Evolutionary conservation across 2,329 filamentous ascomycete genomes (phyloP).

Genomic region (Atkinsonella texensis): DNA sequence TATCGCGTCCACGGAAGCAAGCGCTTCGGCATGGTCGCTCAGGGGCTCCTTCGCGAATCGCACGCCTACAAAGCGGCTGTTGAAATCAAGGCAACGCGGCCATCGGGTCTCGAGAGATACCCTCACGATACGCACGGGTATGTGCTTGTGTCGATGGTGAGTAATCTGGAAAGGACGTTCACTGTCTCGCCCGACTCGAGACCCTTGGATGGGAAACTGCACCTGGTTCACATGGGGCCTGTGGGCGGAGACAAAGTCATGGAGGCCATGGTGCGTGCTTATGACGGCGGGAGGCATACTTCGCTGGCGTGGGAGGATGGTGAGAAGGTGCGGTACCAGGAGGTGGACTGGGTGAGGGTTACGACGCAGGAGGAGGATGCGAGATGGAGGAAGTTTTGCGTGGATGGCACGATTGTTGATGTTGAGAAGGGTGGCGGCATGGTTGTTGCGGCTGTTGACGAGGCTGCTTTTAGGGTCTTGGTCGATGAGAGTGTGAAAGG

Average conservation of each 20-base stretch:
- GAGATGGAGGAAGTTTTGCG: conserved; percentile 73
- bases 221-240: conserved; percentile 64
- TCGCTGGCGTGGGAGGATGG: conserved; percentile 38
- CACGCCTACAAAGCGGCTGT: conserved; percentile 36
- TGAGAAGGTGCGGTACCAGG: conserved; percentile 58
- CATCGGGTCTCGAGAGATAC: conserved; percentile 12
- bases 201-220: conserved; percentile 58
- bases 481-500: conserved; percentile 21
- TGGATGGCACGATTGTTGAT: conserved; percentile 82
- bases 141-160: conserved; percentile 62
- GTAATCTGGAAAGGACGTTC: conserved; percentile 71
- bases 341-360: conserved; percentile 55
- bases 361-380: conserved; percentile 47
- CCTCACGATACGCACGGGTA: conserved; percentile 53
- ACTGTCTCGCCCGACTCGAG: conserved; percentile 63
- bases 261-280: conserved; percentile 61
- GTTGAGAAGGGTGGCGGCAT: conserved; percentile 62
- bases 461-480: conserved; percentile 31
- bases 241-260: conserved; percentile 54
- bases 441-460: conserved; percentile 42
- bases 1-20: conserved; percentile 67
- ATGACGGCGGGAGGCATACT: conserved; percentile 45
- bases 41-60: conserved; percentile 50
- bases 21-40: conserved; percentile 76
- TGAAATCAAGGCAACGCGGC: conserved; percentile 20